Evolutionary conservation across 2,329 filamentous ascomycete species (phyloP), one percentile per base, ranked within the genome.

Genomic region (Madurella mycetomatis): DNA sequence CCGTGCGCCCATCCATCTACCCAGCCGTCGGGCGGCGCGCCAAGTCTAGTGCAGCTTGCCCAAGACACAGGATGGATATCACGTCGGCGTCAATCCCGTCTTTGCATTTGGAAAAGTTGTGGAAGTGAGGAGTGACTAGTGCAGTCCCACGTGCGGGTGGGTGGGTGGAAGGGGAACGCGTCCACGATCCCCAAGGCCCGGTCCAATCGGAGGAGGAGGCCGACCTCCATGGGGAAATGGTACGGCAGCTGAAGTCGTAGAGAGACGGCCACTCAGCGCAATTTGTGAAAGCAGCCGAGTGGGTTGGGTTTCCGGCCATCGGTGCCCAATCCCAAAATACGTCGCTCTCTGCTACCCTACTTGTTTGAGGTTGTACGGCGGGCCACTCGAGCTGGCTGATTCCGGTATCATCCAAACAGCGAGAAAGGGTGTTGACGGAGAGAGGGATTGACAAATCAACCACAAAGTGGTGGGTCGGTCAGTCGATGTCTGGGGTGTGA

Each of bases 291-390:
- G 15, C 25, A 18, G 25, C 34, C 30, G 5, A 17, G 37, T 49
- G 37, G 49, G 49, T 52, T 56, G 54, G 46, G 54, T 56, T 43
- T 49, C 47, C 25, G 46, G 46, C 9, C 42, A 18, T 56, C 46
- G 54, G 17, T 56, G 54, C 54, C 54, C 54, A 53, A 56, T 52
- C 49, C 32, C 39, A 41, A 39, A 25, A 42, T 31, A 32, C 12
- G 34, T 15, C n/a, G 30, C 16, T 16, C 15, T 16, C 47, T 54
- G 47, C 42, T n/a, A 42, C 52, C 47, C 52, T 42, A 19, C 44
- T 47, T 30, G 44, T 16, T 17, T n/a, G 39, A 47, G 30, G 13
- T 44, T 19, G n/a, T 5, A 17, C 44, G 9, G 34, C 34, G 11
- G 34, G 34, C 34, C 13, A 11, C 25, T 37, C 34, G 4, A 37